phyloP scores from a whole-genome alignment of 2,329 filamentous ascomycete species.

The Colletotrichum liriopes region DNA sequence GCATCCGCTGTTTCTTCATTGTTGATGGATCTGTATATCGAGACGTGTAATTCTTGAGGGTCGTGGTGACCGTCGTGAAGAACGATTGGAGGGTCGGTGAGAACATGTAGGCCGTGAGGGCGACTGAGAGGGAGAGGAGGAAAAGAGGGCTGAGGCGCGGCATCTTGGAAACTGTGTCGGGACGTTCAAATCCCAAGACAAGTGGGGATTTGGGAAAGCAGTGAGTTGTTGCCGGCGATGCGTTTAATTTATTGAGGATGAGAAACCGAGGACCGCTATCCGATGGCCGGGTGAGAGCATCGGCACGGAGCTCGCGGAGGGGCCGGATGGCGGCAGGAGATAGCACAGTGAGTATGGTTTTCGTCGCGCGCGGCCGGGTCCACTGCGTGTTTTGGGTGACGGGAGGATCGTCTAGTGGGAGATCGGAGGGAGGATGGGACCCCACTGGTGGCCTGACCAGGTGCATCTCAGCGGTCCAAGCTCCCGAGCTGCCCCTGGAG shows the following conservation, averaged over 20 bases:
- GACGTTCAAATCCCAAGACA: not conserved
- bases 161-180: not conserved
- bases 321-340: constrained; percentile 6
- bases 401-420: constrained; percentile 4
- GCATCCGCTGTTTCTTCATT: constrained; percentile 46
- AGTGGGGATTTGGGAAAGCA: not conserved
- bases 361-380: constrained; percentile 41
- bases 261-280: not conserved
- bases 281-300: constrained; percentile 23
- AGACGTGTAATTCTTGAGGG: not conserved
- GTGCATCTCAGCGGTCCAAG: not conserved
- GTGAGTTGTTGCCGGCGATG: not conserved
- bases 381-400: constrained; percentile 13
- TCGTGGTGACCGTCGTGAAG: not conserved
- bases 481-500: not conserved
- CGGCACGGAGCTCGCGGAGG: constrained; percentile 1
- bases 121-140: constrained; percentile 22
- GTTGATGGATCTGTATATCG: not conserved
- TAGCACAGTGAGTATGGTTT: constrained; percentile 10
- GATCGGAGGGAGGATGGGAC: not conserved
- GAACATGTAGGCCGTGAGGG: constrained; percentile 10
- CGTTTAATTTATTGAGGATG: not conserved
- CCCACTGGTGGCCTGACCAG: constrained; percentile 1
- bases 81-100: not conserved
- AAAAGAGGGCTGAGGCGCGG: constrained; percentile 21